Percentiles rank a stretch among this genome's conserved stretches.
Evolutionary conservation across 768 basidiomycete genomes (phyloP).

Genomic region (Boletellus ananas): DNA sequence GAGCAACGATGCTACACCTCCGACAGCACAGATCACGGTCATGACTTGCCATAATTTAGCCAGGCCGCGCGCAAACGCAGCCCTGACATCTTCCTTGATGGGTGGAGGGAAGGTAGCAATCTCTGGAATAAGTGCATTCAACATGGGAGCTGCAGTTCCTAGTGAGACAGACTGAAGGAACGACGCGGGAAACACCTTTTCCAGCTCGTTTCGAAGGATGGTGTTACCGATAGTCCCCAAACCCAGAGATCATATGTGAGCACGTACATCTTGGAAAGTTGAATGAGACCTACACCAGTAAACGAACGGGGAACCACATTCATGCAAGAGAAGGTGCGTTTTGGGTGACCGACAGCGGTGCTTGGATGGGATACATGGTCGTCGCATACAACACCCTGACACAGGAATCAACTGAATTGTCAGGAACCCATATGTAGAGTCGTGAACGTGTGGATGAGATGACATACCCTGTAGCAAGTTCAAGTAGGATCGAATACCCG

Average conservation of each 20-base stretch:
- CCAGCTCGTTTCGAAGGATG: slow-evolving; percentile 50
- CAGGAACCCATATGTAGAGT: no score
- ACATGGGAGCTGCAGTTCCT: slow-evolving; percentile 33
- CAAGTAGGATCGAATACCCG: no score
- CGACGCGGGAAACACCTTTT: slow-evolving; percentile 35
- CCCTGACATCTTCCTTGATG: slow-evolving; percentile 33
- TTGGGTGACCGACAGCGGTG: no score
- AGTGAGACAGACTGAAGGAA: slow-evolving; percentile 34
- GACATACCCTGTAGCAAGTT: no score
- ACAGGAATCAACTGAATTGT: not conserved
- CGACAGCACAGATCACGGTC: slow-evolving; percentile 32
- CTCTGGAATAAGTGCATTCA: slow-evolving; percentile 44
- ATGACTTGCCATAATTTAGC: slow-evolving; percentile 41
- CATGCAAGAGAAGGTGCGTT: no score
- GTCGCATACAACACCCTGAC: slow-evolving; percentile 11
- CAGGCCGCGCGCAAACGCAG: slow-evolving; percentile 41
- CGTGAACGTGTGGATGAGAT: no score
- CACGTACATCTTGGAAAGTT: no score
- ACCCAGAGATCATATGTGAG: slow-evolving; percentile 25
- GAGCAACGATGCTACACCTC: slow-evolving; percentile 11
- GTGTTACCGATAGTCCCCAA: slow-evolving; percentile 52
- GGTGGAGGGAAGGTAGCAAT: slow-evolving; percentile 35
- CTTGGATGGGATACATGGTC: slow-evolving; percentile 31
- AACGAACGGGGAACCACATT: no score
- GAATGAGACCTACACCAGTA: no score